Evolutionary conservation across 148 eudicot genomes (phyloP).

Genomic region (Rhododendron williamsianum): DNA sequence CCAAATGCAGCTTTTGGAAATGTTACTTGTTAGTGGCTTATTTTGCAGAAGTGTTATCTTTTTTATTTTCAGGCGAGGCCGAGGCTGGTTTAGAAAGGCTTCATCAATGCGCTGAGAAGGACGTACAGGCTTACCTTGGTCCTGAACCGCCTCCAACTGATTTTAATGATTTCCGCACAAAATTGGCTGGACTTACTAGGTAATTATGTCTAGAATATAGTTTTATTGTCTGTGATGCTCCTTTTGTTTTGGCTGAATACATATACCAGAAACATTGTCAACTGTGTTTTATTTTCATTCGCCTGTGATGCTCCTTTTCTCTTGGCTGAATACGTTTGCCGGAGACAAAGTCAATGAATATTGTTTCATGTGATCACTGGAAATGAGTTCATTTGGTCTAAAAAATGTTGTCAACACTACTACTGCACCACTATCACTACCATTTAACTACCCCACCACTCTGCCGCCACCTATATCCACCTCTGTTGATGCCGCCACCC

Average conservation of each 20-base stretch:
- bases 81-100: conserved; percentile 21
- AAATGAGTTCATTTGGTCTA: not conserved
- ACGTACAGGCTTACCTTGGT: conserved; percentile 12
- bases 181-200: conserved; percentile 34
- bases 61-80: conserved; percentile 26
- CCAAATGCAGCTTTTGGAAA: not conserved
- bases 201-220: not conserved
- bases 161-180: conserved; percentile 19
- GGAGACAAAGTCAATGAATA: not conserved
- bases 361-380: not conserved
- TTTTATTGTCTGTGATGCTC: not conserved
- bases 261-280: not conserved
- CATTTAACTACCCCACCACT: not conserved
- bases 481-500: not conserved
- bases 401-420: not conserved
- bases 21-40: not conserved
- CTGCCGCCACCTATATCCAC: not conserved
- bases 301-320: not conserved
- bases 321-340: not conserved
- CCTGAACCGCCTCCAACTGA: not conserved
- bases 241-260: not conserved
- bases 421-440: not conserved
- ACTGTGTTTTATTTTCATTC: not conserved
- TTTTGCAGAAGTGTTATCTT: not conserved
- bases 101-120: conserved; percentile 35